Evolutionary conservation across 2,329 filamentous ascomycete species (phyloP).

Genomic region (Aspergillus pseudotamarii): DNA sequence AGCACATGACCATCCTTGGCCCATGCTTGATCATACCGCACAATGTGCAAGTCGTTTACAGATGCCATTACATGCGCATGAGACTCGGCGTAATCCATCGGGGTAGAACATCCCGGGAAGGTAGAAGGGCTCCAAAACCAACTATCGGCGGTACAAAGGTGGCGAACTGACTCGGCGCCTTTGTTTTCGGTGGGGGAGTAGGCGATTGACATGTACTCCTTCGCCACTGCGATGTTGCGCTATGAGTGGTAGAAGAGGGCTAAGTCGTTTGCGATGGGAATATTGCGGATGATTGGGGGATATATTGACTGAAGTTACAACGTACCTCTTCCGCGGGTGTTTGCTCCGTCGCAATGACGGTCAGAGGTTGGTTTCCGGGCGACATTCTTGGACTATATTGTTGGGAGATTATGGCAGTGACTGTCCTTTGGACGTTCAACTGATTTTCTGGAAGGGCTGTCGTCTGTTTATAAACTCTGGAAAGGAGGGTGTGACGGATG

Average conservation of each 20-base stretch:
- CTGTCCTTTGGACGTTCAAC: too few species aligned
- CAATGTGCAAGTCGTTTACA: conserved; percentile 39
- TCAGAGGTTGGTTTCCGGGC: conserved; percentile 2
- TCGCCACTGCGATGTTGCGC: conserved; percentile 36
- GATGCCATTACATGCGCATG: conserved; percentile 40
- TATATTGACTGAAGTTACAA: not conserved
- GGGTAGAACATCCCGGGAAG: conserved; percentile 40
- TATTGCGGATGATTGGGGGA: not conserved
- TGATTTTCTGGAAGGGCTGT: too few species aligned
- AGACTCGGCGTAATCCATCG: conserved; percentile 41
- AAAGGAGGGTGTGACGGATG: not conserved
- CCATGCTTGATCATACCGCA: conserved; percentile 39
- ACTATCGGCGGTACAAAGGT: conserved; percentile 36
- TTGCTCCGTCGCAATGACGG: conserved; percentile 6
- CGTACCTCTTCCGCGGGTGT: conserved; percentile 12
- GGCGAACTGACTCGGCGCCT: conserved; percentile 34
- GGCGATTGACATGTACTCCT: conserved; percentile 43
- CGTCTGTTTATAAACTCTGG: not conserved
- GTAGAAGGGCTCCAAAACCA: conserved; percentile 42
- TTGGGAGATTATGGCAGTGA: not conserved
- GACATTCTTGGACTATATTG: conserved; percentile 8
- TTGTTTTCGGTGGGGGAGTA: conserved; percentile 41
- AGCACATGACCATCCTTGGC: conserved; percentile 40
- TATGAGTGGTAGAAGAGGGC: not conserved
- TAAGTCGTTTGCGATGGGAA: too few species aligned